Evolutionary conservation across 345 rosid species (phyloP).

Genomic region (Eucalyptus pauciflora): DNA sequence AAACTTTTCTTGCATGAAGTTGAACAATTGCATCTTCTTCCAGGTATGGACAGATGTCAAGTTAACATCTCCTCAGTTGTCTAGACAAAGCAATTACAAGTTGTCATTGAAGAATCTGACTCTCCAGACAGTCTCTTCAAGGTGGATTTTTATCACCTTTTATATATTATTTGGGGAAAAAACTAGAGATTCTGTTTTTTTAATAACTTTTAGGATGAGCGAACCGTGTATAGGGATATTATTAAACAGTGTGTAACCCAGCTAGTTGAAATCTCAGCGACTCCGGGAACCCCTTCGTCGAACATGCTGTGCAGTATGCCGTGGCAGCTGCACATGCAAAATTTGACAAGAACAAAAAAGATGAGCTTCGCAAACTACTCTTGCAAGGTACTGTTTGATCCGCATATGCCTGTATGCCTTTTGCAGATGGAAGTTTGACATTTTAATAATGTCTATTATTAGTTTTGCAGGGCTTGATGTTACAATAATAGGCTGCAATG

Average conservation of each 20-base stretch:
- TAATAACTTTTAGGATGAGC: not conserved
- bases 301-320: conserved; percentile 68
- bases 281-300: conserved; percentile 82
- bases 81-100: conserved; percentile 76
- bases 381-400: conserved; percentile 51
- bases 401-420: not conserved
- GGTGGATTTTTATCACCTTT: conserved; percentile 30
- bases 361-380: conserved; percentile 50
- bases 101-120: conserved; percentile 50
- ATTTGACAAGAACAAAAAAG: conserved; percentile 36
- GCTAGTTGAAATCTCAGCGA: conserved; percentile 29
- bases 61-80: conserved; percentile 85
- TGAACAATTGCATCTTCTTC: not conserved
- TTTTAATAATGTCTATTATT: conserved; percentile 4
- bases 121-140: conserved; percentile 54
- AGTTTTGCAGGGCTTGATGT: conserved; percentile 76
- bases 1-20: not conserved
- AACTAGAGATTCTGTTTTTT: not conserved
- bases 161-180: not conserved
- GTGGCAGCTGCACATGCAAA: conserved; percentile 72
- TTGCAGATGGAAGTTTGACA: not conserved
- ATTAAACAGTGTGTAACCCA: not conserved
- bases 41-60: conserved; percentile 87
- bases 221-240: not conserved
- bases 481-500: conserved; percentile 83